Percentiles rank a stretch among this genome's conserved stretches.
Conservation (phyloP, 495 filamentous ascomycete species). For the Thermochaetoides thermophila region DNA sequence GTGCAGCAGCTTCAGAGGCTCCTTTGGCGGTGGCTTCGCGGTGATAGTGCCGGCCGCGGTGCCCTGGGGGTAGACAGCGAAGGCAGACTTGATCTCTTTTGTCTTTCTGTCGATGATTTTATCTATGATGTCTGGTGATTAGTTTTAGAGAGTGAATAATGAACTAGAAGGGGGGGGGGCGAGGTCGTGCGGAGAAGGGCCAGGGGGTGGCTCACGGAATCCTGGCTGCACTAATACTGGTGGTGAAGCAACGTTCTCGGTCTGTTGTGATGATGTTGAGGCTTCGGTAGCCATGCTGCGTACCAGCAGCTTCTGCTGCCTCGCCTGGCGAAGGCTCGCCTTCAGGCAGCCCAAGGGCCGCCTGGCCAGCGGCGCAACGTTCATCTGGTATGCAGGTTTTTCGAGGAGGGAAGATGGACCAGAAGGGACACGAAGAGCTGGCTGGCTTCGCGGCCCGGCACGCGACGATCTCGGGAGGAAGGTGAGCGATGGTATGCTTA, state of each 20-base stretch:
- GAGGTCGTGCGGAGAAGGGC: no score
- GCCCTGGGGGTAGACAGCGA: slow-evolving; percentile 34
- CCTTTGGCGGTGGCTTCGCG: slow-evolving; percentile 28
- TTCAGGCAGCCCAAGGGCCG: slow-evolving; percentile 58
- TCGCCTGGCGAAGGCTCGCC: slow-evolving; percentile 33
- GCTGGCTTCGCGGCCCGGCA: no score
- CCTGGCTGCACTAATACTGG: slow-evolving; percentile 5
- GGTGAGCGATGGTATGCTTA: no score
- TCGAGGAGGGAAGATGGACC: no score
- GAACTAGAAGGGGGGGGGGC: not conserved
- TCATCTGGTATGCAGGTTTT: no score
- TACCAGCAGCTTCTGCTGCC: slow-evolving; percentile 25
- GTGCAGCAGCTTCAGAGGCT: slow-evolving; percentile 49
- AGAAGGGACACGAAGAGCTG: no score
- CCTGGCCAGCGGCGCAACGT: slow-evolving; percentile 35
- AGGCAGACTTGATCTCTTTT: slow-evolving; percentile 21
- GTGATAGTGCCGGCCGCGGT: slow-evolving; percentile 7
- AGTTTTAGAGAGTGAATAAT: no score
- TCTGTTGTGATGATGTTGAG: slow-evolving; percentile 4
- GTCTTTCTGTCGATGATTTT: slow-evolving; percentile 14
- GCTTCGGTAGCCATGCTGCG: slow-evolving; percentile 24
- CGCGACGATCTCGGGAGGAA: no score
- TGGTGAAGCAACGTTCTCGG: slow-evolving; percentile 10
- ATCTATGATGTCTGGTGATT: no score
- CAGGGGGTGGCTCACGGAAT: no score